Conservation (phyloP, 768 basidiomycete genomes). For the Lentinula sp. region DNA sequence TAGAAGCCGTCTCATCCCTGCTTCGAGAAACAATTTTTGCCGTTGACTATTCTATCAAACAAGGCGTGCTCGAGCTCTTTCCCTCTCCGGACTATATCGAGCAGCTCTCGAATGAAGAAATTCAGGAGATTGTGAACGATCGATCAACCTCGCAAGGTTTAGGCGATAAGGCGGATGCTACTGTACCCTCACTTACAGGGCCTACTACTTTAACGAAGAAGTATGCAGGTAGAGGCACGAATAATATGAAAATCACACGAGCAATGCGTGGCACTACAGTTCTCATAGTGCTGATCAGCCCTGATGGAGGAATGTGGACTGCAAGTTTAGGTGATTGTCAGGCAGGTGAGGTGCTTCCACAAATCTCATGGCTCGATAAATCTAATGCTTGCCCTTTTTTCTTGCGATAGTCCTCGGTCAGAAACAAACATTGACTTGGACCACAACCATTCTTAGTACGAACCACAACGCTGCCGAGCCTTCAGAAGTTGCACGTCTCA, state of each 20-base stretch:
- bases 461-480: conserved; percentile 45
- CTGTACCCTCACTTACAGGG: neutral
- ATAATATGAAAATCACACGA: conserved; percentile 29
- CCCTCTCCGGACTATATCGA: conserved; percentile 26
- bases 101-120: conserved; percentile 31
- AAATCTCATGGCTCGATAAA: neutral
- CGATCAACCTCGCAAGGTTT: neutral
- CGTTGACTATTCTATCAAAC: conserved; percentile 31
- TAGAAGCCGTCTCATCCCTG: conserved; percentile 26
- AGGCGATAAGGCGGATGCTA: neutral
- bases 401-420: neutral
- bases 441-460: conserved; percentile 31
- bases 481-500: conserved; percentile 33
- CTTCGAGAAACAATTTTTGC: conserved; percentile 21
- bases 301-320: conserved; percentile 43
- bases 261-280: conserved; percentile 50
- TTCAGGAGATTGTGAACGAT: conserved; percentile 35
- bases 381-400: neutral
- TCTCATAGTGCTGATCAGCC: conserved; percentile 40
- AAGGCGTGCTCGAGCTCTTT: conserved; percentile 34
- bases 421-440: conserved; percentile 21
- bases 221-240: conserved; percentile 9
- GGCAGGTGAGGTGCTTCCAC: conserved; percentile 32
- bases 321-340: conserved; percentile 53
- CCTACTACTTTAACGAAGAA: conserved; percentile 2